Percentiles rank a stretch among this genome's conserved stretches.
These are phyloP conservation scores for Xylariaceae sp. DNA, from an alignment of 2,329 filamentous ascomycete species.

Conservation along the genomic window DNA sequence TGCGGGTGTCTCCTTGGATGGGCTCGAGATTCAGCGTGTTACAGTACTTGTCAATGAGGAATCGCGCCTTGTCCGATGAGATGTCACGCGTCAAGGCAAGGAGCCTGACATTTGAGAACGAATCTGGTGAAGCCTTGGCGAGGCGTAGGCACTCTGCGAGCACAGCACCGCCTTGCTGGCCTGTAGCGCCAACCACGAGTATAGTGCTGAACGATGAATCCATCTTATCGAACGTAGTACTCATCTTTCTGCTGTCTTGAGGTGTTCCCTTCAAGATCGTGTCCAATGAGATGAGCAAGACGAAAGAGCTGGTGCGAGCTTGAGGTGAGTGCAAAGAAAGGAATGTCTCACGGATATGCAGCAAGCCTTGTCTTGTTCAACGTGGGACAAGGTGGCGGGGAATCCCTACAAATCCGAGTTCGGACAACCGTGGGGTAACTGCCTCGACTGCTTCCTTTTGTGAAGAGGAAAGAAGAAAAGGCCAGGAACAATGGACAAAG, in stretches of 20 bases:
- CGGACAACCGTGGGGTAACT: neutral
- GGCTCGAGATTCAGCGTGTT: constrained; percentile 28
- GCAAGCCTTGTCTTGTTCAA: neutral
- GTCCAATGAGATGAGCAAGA: neutral
- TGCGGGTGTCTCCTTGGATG: constrained; percentile 33
- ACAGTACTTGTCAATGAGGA: constrained; percentile 20
- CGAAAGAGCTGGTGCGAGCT: neutral
- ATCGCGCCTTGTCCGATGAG: constrained; percentile 31
- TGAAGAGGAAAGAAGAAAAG: neutral
- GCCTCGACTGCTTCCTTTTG: neutral
- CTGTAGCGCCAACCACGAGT: constrained; percentile 36
- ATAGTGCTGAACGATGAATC: constrained; percentile 21
- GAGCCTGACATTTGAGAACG: constrained; percentile 25
- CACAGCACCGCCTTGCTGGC: constrained; percentile 33
- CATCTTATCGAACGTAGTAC: constrained; percentile 11
- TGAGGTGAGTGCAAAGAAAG: too few species aligned
- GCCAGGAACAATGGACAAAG: neutral
- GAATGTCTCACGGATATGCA: too few species aligned
- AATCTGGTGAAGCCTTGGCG: constrained; percentile 17
- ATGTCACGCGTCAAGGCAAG: constrained; percentile 32
- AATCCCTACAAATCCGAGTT: neutral
- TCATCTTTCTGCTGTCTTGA: too few species aligned
- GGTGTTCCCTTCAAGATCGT: too few species aligned
- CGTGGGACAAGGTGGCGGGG: neutral
- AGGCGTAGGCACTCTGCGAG: constrained; percentile 26